Evolutionary conservation across 1,284 basidiomycete species (phyloP), one percentile per base, ranked within the genome.

Genomic region (Amylostereum chailletii): DNA sequence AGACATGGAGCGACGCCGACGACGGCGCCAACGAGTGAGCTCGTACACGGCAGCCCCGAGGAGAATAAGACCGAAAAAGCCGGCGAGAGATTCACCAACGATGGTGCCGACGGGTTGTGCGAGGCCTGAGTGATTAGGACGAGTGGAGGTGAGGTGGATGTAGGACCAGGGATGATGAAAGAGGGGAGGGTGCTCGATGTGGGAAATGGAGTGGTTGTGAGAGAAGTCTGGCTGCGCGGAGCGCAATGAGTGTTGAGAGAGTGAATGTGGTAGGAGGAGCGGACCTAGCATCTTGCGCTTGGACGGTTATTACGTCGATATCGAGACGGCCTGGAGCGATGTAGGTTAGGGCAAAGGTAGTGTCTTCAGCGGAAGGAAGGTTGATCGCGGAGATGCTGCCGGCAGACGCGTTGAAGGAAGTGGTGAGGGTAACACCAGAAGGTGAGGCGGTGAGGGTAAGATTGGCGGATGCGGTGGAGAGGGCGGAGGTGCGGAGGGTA

Each of bases 381-480:
- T 53, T 51, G 46, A 65, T 48, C 38, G 59, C 57, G 7, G 58
- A 56, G 40, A 65, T 57, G 42, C 56, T 57, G 39, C 61, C 61
- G 1, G 54, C 40, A 19, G 62, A 60, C 29, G 61, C 57, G 53
- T 65, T 52, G 43, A 64, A 53, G 48, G 53, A 46, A 4, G 60
- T 54, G 30, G 50, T 58, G 57, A 65, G 57, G n/a, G 58, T 58
- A n/a, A 60, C 50, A 42, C 58, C 53, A 1, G 62, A 61, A 32
- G 60, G 54, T n/a, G 51, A 48, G 29, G 62, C 62, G 33, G 60
- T 54, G 37, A 65, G 55, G 8, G 60, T 58, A 49, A 65, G 46
- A 37, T 64, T 65, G n/a, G 58, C 59, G 34, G 56, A 53, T 8
- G 63, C 63, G 42, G 53, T 62, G 19, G 63, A 65, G 5, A 45